Conservation (phyloP, 1,284 basidiomycete genomes). For the Leccinum angustisporum region DNA sequence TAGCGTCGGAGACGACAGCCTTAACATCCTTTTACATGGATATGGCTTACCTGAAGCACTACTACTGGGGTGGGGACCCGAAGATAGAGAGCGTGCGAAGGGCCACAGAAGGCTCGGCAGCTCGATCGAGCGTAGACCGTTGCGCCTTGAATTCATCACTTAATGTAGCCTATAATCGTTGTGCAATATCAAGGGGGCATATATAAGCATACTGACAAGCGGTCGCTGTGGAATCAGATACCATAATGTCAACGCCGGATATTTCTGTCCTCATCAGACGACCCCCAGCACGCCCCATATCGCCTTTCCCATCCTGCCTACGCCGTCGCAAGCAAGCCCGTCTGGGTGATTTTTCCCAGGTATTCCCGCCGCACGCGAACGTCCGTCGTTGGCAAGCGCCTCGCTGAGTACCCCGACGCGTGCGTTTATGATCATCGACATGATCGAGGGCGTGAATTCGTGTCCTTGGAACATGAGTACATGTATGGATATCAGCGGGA, state of each 20-base stretch:
- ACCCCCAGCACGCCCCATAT: slow-evolving; percentile 62
- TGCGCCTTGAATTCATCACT: no score
- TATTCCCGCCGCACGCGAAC: slow-evolving; percentile 15
- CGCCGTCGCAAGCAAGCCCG: slow-evolving; percentile 59
- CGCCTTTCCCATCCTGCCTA: slow-evolving; percentile 51
- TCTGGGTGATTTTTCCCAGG: slow-evolving; percentile 23
- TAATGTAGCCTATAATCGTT: no score
- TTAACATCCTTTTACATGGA: no score
- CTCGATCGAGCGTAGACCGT: no score
- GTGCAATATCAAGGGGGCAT: no score
- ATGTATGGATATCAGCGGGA: slow-evolving; percentile 50
- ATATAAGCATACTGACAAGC: background rate
- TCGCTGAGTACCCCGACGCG: slow-evolving; percentile 53
- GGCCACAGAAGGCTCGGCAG: no score
- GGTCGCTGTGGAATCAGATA: slow-evolving; percentile 3
- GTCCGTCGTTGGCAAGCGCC: slow-evolving; percentile 42
- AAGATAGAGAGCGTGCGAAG: no score
- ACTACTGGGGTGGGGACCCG: no score
- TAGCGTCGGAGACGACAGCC: no score
- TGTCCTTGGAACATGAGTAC: slow-evolving; percentile 78
- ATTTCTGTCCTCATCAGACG: slow-evolving; percentile 1
- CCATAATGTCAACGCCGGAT: no score
- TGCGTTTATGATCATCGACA: slow-evolving; percentile 42
- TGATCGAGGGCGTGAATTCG: slow-evolving; percentile 68
- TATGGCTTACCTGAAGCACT: no score